Percentiles rank a stretch among this genome's conserved stretches.
These are phyloP conservation scores for Kluyveromyces marxianus DNA, from an alignment of 1,139 yeast species.

Conservation along the genomic window DNA sequence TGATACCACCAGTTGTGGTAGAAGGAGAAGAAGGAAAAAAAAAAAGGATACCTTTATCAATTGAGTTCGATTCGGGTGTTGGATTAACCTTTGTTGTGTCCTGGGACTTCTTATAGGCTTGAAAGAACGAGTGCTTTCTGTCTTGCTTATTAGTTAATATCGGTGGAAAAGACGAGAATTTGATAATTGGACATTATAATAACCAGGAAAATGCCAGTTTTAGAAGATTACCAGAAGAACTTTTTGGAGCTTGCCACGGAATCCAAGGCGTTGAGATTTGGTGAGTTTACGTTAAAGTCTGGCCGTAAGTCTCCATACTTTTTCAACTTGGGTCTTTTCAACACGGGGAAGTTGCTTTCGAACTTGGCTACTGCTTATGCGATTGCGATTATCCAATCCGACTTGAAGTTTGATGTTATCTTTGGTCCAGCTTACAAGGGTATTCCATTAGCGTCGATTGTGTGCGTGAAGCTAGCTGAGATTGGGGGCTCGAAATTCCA, in stretches of 20 bases:
- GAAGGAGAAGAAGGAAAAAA: too few species aligned
- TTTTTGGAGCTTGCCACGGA: constrained; percentile 78
- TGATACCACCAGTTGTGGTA: too few species aligned
- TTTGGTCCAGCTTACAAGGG: constrained; percentile 99
- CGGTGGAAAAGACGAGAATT: too few species aligned
- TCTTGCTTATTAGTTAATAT: too few species aligned
- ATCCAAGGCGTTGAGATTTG: constrained; percentile 76
- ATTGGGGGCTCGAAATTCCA: constrained; percentile 71
- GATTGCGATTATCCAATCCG: constrained; percentile 70
- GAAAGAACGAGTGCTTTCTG: too few species aligned
- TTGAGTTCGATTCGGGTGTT: too few species aligned
- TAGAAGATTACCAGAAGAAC: constrained; percentile 50
- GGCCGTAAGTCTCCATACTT: constrained; percentile 95
- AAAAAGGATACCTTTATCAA: too few species aligned
- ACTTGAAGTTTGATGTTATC: constrained; percentile 77
- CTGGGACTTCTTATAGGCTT: too few species aligned
- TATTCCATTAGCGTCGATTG: constrained; percentile 88
- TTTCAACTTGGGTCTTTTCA: constrained; percentile 87
- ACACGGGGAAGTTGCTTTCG: constrained; percentile 69
- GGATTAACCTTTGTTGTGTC: too few species aligned
- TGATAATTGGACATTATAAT: too few species aligned
- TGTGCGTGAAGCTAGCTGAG: constrained; percentile 87
- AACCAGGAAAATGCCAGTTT: constrained; percentile 8
- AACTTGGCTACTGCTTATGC: constrained; percentile 86
- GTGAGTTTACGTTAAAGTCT: constrained; percentile 80